Base-by-base conservation (phyloP, 75 land plant genomes). In the Picea glauca region DNA sequence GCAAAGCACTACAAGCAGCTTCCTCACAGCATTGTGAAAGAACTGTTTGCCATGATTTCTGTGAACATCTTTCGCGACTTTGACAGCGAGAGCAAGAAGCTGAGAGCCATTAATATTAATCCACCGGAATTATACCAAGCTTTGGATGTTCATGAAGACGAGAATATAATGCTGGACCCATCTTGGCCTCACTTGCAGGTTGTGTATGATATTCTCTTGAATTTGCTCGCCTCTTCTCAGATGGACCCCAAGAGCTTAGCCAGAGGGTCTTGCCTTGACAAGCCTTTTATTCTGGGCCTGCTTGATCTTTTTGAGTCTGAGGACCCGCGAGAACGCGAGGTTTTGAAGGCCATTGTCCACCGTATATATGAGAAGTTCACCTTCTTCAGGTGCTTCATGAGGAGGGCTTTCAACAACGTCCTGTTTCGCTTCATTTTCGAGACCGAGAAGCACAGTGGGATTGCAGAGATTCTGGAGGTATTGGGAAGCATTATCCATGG, bases 101-200 rank as follows among this genome's bases (percentile, higher is more conserved):
- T 35, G 38, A 35, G 38, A 35, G 38, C 38, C 38, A 35, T 35
- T 35, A 35, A 35, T 35, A 35, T 35, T 35, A 35, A 35, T 35
- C 38, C 38, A 35, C 38, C 38, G 2, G 38, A 35, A 35, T 35
- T 35, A 35, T 35, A 35, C 38, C 2, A 35, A 35, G 38, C 38
- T 35, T 35, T 35, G 38, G 38, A 35, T 35, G 38, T 35, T 35
- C 38, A 35, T 32, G 88, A 90, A 56, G 85, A 81, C 20, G 72
- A 67, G 2, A 15, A 75, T 18, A 63, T 81, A 13, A n/a, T 40
- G 5, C 60, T 66, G 38, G 40, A 80, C 23, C 82, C 87, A 6
- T 70, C 81, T 0, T 91, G 93, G 90, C 82, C 88, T 23, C 90
- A 91, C 63, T 74, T 91, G 1, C 83, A 84, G 26, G 18, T 88